These are phyloP conservation scores for Sporothrix variecibatus DNA, from an alignment of 2,329 filamentous ascomycete species.

Conservation along the genomic window DNA sequence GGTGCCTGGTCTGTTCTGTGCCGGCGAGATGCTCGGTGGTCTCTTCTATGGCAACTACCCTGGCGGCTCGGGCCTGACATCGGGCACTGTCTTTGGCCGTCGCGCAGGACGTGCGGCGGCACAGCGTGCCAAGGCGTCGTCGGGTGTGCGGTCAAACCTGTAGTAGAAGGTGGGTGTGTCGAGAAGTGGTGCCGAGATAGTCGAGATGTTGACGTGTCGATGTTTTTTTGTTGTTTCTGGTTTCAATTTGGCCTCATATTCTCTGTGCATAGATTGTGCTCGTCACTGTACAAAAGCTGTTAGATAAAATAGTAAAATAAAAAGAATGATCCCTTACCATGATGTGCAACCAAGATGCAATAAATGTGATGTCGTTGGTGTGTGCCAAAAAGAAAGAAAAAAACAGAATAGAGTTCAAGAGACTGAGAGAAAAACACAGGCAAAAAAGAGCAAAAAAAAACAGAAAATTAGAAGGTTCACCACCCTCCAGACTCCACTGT, in stretches of 20 bases:
- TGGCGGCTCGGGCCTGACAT: constrained; percentile 62
- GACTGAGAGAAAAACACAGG: not conserved
- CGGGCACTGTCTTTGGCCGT: constrained; percentile 56
- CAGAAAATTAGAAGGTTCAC: not conserved
- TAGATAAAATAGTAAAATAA: not conserved
- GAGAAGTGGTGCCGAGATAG: not conserved
- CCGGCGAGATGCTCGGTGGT: constrained; percentile 67
- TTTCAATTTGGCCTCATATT: not conserved
- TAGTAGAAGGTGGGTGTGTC: not conserved
- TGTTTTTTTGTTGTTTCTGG: not conserved
- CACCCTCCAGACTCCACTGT: not conserved
- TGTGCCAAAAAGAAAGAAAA: not conserved
- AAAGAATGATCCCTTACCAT: not conserved
- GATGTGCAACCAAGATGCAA: not conserved
- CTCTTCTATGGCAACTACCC: constrained; percentile 66
- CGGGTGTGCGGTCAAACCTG: not conserved
- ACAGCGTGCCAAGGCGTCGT: not conserved
- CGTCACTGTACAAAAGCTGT: not conserved
- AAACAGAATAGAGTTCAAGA: too few species aligned
- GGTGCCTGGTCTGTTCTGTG: constrained; percentile 61
- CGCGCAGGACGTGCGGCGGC: constrained; percentile 35
- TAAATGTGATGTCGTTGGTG: not conserved
- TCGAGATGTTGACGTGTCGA: not conserved
- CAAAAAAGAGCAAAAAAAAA: not conserved
- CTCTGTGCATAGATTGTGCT: not conserved